Base-by-base conservation (phyloP, 73 alveolate genomes). In the Blepharisma japonicum region DNA sequence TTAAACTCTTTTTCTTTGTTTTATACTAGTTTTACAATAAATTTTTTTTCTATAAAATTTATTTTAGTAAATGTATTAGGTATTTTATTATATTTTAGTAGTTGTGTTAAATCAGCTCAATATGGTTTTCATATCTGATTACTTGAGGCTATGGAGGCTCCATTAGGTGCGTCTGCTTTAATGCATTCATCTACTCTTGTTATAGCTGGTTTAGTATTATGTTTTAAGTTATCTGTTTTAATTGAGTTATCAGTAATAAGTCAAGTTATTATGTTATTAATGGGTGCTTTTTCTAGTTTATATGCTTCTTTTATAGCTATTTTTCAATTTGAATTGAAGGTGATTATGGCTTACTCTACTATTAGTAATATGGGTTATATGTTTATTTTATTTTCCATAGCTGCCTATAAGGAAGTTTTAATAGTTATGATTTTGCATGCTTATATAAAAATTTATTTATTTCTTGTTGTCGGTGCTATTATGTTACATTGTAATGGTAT, bases 121-220 rank as follows among this genome's bases (percentile, higher is more conserved):
- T 56, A n/a, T 56, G 74, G 74, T n/a, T 56, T 56, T 56, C 74
- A 56, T 56, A 56, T 56, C 48, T 56, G 74, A 56, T 21, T 56
- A 21, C 48, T 56, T 7, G 74, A 56, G 48, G 74, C 74, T 21
- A 56, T 56, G 74, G 74, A 56, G 48, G 74, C 74, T 7, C 74
- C 74, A 7, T 56, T 56, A 21, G 74, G 74, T 56, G 74, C 74
- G 48, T 56, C 74, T 7, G 74, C 74, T 14, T 56, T 56, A 21
- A 56, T 56, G 74, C 74, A 56, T 20, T 56, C 74, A 7, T 56
- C 74, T 14, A 56, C 74, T 7, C 48, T 56, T 7, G 74, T 56
- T n/a, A 21, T 56, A 7, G 74, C 74, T 21, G 74, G 74, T 21
- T 6, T 56, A 7, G 7, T n/a, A 7, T 21, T 56, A 21, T 7